These are phyloP conservation scores for Lodderomyces margitis DNA, from an alignment of 1,139 yeast genomes.

Conservation along the genomic window DNA sequence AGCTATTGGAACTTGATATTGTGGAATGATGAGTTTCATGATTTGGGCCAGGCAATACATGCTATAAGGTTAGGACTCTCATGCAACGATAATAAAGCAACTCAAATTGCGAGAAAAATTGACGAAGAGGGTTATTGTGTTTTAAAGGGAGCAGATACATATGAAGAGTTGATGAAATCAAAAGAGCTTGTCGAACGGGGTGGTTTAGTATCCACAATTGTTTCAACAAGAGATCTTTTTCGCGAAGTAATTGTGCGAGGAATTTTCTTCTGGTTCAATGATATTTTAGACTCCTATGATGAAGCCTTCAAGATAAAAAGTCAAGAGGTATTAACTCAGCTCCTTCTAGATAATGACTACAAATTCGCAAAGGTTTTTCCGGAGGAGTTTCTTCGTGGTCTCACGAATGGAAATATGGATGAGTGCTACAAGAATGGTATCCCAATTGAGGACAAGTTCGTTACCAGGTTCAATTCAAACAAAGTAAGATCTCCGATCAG, in stretches of 20 bases:
- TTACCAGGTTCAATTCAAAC: constrained; percentile 8
- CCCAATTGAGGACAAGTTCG: constrained; percentile 26
- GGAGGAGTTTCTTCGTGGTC: constrained; percentile 14
- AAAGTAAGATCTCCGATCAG: constrained; percentile 13
- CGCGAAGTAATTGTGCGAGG: constrained; percentile 46
- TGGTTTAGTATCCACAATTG: constrained; percentile 58
- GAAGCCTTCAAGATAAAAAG: constrained; percentile 25
- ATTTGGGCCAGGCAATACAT: constrained; percentile 45
- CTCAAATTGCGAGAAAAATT: constrained; percentile 34
- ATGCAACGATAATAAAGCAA: constrained; percentile 24
- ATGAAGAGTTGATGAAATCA: constrained; percentile 21
- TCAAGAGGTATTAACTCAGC: constrained; percentile 23
- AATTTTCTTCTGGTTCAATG: constrained; percentile 51
- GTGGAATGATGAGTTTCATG: constrained; percentile 77
- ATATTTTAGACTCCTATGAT: constrained; percentile 31
- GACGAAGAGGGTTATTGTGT: constrained; percentile 33
- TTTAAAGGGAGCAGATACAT: constrained; percentile 21
- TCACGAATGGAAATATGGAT: constrained; percentile 12
- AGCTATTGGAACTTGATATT: constrained; percentile 47
- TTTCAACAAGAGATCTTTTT: constrained; percentile 45
- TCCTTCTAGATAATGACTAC: constrained; percentile 31
- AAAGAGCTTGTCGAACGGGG: constrained; percentile 39
- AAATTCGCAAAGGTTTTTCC: constrained; percentile 29
- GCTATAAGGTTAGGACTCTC: constrained; percentile 40
- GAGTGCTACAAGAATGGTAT: constrained; percentile 33